A percentile compares a stretch with the other conserved stretches of the same genome.
Evolutionary conservation across 352 stramenopile genomes (phyloP).

Genomic region (Thalassiosira hispida): DNA sequence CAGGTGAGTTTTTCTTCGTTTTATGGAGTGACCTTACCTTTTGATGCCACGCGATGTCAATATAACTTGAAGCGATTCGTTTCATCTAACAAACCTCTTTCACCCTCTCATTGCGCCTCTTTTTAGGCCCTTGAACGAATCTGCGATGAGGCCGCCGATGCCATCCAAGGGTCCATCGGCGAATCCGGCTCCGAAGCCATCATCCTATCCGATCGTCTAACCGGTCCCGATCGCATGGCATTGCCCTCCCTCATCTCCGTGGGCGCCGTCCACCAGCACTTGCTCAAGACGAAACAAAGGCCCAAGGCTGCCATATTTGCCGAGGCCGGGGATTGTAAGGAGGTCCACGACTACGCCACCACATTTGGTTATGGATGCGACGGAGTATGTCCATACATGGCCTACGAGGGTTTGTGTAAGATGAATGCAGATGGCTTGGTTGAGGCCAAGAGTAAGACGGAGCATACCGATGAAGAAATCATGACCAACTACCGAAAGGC

Average conservation of each 20-base stretch:
- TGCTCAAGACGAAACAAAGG: constrained; percentile 92
- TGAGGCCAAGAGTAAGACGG: constrained; percentile 82
- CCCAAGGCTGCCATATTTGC: constrained; percentile 91
- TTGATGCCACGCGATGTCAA: not conserved
- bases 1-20: constrained; percentile 59
- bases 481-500: constrained; percentile 89
- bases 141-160: constrained; percentile 92
- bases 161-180: constrained; percentile 87
- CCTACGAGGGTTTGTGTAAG: constrained; percentile 93
- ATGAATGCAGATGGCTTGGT: constrained; percentile 93
- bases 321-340: constrained; percentile 93
- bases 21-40: constrained; percentile 6
- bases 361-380: constrained; percentile 94
- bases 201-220: constrained; percentile 92
- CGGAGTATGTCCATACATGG: constrained; percentile 94
- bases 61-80: too few species aligned
- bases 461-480: constrained; percentile 84
- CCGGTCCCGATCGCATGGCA: constrained; percentile 90
- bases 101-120: constrained; percentile 49
- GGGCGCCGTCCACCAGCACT: constrained; percentile 95
- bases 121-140: constrained; percentile 90
- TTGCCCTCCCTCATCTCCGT: constrained; percentile 94
- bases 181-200: constrained; percentile 83
- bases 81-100: too few species aligned
- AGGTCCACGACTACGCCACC: constrained; percentile 95